Conservation (phyloP, 163 green algal species). For the Scenedesmus sp. region DNA sequence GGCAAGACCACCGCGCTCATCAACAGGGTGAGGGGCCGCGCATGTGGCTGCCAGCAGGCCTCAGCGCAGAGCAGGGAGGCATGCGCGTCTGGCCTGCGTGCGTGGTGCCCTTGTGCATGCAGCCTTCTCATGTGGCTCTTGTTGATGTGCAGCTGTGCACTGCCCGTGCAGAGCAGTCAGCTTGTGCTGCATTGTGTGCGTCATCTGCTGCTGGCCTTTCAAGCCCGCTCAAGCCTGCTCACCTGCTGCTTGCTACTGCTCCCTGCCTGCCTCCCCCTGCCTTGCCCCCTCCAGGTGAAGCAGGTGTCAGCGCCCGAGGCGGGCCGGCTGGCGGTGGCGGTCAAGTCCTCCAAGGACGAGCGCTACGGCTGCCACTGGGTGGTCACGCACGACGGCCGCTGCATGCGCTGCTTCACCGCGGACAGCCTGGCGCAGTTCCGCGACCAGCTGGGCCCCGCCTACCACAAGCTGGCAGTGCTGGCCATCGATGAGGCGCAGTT, state of each 20-base stretch:
- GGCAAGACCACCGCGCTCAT: constrained; percentile 88
- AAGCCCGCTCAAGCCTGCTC: neutral
- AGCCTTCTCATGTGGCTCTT: neutral
- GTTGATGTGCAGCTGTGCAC: neutral
- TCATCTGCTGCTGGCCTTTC: neutral
- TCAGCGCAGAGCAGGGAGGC: neutral
- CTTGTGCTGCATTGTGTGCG: neutral
- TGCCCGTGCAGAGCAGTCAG: neutral
- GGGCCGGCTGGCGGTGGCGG: constrained; percentile 64
- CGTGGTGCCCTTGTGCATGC: neutral
- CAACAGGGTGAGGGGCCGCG: constrained; percentile 54
- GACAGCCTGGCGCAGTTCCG: constrained; percentile 37
- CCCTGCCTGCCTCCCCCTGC: neutral
- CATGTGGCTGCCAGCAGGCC: too few species aligned
- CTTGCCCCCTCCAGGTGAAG: constrained; percentile 8
- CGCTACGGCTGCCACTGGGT: constrained; percentile 70
- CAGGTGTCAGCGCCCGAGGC: constrained; percentile 36
- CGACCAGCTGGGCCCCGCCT: constrained; percentile 16
- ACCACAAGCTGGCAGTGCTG: constrained; percentile 68
- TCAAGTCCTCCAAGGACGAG: constrained; percentile 84
- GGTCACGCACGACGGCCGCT: constrained; percentile 77
- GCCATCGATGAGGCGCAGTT: constrained; percentile 95
- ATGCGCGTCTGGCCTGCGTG: neutral
- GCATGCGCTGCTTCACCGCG: constrained; percentile 52
- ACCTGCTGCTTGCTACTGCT: neutral